Conservation (phyloP, 768 basidiomycete genomes). For the Cystofilobasidium bisporidii region DNA sequence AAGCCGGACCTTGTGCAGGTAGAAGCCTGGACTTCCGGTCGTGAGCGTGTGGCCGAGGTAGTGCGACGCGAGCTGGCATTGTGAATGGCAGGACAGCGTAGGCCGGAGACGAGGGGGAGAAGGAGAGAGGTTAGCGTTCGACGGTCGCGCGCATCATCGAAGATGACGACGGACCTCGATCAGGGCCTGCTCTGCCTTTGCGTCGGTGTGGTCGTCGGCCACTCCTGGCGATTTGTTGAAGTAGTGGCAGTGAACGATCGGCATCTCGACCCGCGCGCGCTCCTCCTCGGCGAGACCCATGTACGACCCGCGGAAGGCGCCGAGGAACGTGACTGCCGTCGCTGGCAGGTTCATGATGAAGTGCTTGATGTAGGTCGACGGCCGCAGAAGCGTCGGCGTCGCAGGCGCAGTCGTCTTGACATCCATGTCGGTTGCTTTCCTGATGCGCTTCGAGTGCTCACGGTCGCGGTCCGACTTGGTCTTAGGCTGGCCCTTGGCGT, state of each 20-base stretch:
- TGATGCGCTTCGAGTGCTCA: background rate
- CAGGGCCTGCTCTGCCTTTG: conserved; percentile 48
- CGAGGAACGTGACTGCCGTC: conserved; percentile 73
- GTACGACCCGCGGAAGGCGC: conserved; percentile 72
- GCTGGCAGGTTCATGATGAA: conserved; percentile 99
- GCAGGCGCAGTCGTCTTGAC: background rate
- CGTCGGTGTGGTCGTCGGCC: conserved; percentile 52
- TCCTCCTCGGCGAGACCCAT: conserved; percentile 45
- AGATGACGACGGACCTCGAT: background rate
- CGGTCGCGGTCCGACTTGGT: background rate
- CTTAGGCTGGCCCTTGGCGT: background rate
- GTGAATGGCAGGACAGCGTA: background rate
- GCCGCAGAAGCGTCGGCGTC: background rate
- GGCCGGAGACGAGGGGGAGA: no score
- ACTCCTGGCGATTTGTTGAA: conserved; percentile 56
- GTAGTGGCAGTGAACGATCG: conserved; percentile 90
- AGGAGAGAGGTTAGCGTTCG: no score
- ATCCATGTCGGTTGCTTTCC: background rate
- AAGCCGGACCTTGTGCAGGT: conserved; percentile 69
- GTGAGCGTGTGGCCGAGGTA: conserved; percentile 47
- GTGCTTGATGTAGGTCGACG: conserved; percentile 52
- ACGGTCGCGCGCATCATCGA: no score
- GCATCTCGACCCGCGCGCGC: conserved; percentile 52
- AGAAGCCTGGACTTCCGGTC: conserved; percentile 35
- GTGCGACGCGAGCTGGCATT: conserved; percentile 22